Evolutionary conservation across 371 early-diverging fungal genomes (phyloP).

Genomic region (Mucor mucedo): DNA sequence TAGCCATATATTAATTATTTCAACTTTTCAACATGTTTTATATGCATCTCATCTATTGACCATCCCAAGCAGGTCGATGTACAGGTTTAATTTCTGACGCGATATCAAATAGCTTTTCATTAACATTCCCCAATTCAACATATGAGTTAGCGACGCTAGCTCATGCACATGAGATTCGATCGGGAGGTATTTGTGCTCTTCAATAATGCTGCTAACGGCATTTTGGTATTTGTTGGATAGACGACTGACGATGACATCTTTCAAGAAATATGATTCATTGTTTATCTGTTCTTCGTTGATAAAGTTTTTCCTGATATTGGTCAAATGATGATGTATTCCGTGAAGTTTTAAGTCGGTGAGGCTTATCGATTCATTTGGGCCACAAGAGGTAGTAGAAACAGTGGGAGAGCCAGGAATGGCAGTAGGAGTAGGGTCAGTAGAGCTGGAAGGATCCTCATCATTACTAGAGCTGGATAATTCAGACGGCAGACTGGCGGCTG

Average conservation of each 20-base stretch:
- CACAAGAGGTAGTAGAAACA: not conserved
- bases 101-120: not conserved
- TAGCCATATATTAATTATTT: no score
- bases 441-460: no score
- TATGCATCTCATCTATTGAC: no score
- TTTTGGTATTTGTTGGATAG: conserved; percentile 17
- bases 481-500: conserved; percentile 7
- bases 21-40: no score
- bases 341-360: conserved; percentile 12
- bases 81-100: not conserved
- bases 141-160: conserved; percentile 15
- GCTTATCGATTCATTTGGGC: conserved; percentile 11
- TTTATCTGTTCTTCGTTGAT: conserved; percentile 21
- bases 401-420: no score
- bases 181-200: conserved; percentile 15
- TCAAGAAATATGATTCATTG: conserved; percentile 13
- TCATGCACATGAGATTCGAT: conserved; percentile 24
- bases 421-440: no score
- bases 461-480: not conserved
- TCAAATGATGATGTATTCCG: conserved; percentile 10
- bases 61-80: not conserved
- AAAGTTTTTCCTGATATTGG: conserved; percentile 17
- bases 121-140: not conserved
- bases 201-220: conserved; percentile 13
- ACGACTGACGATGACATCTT: conserved; percentile 18